phyloP scores from a whole-genome alignment of 352 stramenopile species.

The Pythium rhizo-oryzae region DNA sequence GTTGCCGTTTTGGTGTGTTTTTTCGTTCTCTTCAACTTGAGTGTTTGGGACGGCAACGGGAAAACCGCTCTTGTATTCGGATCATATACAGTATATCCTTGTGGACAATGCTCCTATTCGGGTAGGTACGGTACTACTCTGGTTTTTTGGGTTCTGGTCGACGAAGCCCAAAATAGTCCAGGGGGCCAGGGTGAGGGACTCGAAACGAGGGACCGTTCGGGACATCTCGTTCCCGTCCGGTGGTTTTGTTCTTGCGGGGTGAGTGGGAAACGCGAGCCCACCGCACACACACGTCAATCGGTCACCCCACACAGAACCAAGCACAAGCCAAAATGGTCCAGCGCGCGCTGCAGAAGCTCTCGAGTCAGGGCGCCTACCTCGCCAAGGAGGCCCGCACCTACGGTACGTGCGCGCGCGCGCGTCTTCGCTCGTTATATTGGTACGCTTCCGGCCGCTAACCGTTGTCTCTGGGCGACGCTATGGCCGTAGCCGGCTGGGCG shows the following conservation, averaged over 20 bases:
- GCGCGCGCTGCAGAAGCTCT: slow-evolving; percentile 40
- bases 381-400: slow-evolving; percentile 53
- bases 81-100: too few species aligned
- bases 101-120: slow-evolving; percentile 14
- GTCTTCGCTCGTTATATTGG: neutral
- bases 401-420: slow-evolving; percentile 47
- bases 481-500: slow-evolving; percentile 44
- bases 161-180: too few species aligned
- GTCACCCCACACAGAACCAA: neutral
- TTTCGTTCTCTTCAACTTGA: neutral
- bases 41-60: too few species aligned
- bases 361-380: slow-evolving; percentile 46
- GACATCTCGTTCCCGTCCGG: slow-evolving; percentile 22
- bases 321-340: slow-evolving; percentile 40
- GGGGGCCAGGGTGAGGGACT: too few species aligned
- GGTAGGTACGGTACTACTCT: neutral
- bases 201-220: slow-evolving; percentile 19
- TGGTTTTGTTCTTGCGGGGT: slow-evolving; percentile 28
- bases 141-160: too few species aligned
- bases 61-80: too few species aligned
- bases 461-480: slow-evolving; percentile 1
- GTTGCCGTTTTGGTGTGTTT: slow-evolving; percentile 6
- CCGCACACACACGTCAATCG: slow-evolving; percentile 7
- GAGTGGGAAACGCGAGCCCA: slow-evolving; percentile 18
- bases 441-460: neutral